Evolutionary conservation across 176 grass and related monocot genomes (phyloP), one percentile per base, ranked within the genome.

Genomic region (Carex pumila): DNA sequence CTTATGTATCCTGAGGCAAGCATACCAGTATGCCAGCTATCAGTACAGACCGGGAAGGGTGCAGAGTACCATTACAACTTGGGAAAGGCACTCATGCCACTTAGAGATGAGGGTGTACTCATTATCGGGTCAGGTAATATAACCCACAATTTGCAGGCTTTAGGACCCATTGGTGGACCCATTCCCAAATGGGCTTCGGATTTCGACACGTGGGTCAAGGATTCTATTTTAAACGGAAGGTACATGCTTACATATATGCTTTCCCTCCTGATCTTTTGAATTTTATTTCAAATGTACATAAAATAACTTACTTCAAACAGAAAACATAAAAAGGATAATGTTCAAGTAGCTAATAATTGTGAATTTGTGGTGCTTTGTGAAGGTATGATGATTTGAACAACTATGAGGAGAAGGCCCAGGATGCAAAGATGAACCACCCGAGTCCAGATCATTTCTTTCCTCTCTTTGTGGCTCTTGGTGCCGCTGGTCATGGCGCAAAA

Each of bases 401-500:
- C n/a, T 94, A 68, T 19, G 82, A 91, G 62, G 87, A 91, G 89
- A 92, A 57, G 87, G 85, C 92, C 15, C 95, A 92, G 10, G 0
- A 84, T 82, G 90, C 12, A 22, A 97, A 57, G 84, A 82, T 79
- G 67, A 85, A 88, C 47, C 92, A 97, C 83, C 92, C 94, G 31
- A 83, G 9, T 79, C 88, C 94, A 0, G 94, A 97, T 30, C 94
- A 97, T 65, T 79, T 97, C 15, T 89, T 87, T 77, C 95, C 92
- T 81, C 83, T 97, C 65, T 92, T 94, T 87, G 90, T 97, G 67
- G 92, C 95, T 15, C 87, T 97, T 12, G 95, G 95, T 76, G 94
- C 92, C 10, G 92, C 94, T 3, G 94, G 94, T 3, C 80, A 90
- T 2, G 54, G 29, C 0, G 73, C 87, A 71, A 97, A 71, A 81